Conservation (phyloP, 805 yeast genomes). For the Candida qinlingensis region DNA sequence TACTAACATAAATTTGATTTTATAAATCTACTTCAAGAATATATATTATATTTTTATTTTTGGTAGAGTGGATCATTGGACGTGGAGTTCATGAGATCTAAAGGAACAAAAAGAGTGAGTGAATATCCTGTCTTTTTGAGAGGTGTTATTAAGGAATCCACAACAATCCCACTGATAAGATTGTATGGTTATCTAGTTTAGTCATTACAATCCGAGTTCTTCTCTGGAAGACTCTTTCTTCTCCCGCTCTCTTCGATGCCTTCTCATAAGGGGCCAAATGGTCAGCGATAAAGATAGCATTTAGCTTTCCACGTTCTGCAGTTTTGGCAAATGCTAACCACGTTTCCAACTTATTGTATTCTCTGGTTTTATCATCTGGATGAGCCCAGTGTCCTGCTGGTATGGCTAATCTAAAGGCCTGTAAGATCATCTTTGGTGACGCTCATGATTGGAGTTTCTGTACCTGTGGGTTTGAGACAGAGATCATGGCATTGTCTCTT, state of each 20-base stretch:
- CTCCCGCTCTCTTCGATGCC: background rate
- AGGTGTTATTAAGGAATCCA: too few species aligned
- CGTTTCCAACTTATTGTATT: slow-evolving; percentile 27
- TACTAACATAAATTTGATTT: slow-evolving; percentile 3
- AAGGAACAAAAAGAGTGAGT: too few species aligned
- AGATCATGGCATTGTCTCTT: too few species aligned
- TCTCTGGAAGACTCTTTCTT: background rate
- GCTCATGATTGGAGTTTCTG: background rate
- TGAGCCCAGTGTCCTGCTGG: slow-evolving; percentile 32
- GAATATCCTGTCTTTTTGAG: too few species aligned
- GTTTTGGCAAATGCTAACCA: slow-evolving; percentile 34
- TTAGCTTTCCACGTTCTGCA: slow-evolving; percentile 34
- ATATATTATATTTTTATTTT: background rate
- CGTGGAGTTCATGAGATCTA: too few species aligned
- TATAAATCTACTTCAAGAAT: background rate
- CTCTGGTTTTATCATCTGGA: slow-evolving; percentile 29
- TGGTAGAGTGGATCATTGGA: too few species aligned
- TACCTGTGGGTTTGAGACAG: background rate
- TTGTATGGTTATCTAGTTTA: too few species aligned
- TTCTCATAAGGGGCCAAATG: slow-evolving; percentile 33
- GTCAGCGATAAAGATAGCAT: slow-evolving; percentile 35
- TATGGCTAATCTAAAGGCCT: slow-evolving; percentile 27
- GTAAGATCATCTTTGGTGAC: slow-evolving; percentile 21
- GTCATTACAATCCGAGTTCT: background rate
- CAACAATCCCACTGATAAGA: too few species aligned